Base-by-base conservation (phyloP, 305 asterid species). In the Coffea humblotiana region DNA sequence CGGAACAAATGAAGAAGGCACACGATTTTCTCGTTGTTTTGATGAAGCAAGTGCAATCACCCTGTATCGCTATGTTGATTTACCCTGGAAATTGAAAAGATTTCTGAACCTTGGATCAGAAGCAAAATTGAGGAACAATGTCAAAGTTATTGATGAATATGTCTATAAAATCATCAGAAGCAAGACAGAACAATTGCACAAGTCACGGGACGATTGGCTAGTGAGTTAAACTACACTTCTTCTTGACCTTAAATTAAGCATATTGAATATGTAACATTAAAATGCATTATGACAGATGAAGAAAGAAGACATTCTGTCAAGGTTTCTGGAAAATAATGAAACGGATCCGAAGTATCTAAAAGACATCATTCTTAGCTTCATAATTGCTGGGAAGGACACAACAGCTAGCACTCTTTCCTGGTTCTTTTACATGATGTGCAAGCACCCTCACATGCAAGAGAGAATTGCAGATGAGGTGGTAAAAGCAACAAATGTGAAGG, bases 381-480 rank as follows among this genome's bases (percentile, higher is more conserved):
- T 94, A 64, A 91, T 91, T 78, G 97, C 97, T 71, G 97, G 95
- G 64, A 92, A 94, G 80, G 97, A 93, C 78, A 89, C 96, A n/a
- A 88, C 95, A 66, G 92, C 94, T 2, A 89, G 88, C 79, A 86
- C 92, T 48, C 97, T 93, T 48, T 90, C 97, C 16, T 91, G 94
- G 93, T 92, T 91, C 80, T 87, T 91, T 82, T 90, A 91, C 77
- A 86, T 91, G 91, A 85, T 93, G 86, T 90, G 97, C 90, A 91
- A 90, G 82, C 82, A 90, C 79, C 97, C 94, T 23, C 72, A n/a
- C 16, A 65, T 86, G 9, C 95, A 91, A 81, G 82, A 86, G 25
- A 87, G 81, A 84, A 78, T 89, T 11, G 89, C 86, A 3, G 51
- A 84, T 47, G 92, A 93, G 82, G 88, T 91, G 10, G 74, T 51